Evolutionary conservation across 2,329 filamentous ascomycete genomes (phyloP).

Genomic region (Aspergillus fischeri): DNA sequence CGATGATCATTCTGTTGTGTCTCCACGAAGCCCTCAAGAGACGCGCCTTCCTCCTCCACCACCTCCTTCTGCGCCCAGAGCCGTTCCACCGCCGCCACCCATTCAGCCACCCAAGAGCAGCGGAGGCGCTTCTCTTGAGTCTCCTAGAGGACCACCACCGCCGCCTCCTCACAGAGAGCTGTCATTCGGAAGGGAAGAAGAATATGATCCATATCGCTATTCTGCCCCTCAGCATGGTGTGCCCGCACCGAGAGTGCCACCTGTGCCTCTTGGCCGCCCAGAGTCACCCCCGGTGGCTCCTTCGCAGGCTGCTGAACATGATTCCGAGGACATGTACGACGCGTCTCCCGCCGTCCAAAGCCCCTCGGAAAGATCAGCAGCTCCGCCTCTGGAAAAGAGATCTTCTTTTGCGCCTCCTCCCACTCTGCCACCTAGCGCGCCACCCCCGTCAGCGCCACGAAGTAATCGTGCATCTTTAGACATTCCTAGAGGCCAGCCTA

Average conservation of each 20-base stretch:
- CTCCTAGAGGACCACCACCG: conserved; percentile 31
- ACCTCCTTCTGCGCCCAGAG: conserved; percentile 56
- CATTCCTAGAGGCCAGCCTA: conserved; percentile 50
- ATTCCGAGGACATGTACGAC: conserved; percentile 46
- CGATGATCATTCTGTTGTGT: conserved; percentile 51
- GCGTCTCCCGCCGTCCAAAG: conserved; percentile 38
- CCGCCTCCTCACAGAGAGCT: conserved; percentile 46
- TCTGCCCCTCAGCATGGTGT: conserved; percentile 33
- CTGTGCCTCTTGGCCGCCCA: conserved; percentile 16
- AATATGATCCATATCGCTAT: conserved; percentile 52
- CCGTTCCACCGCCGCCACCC: conserved; percentile 62
- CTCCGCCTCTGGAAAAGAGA: conserved; percentile 37
- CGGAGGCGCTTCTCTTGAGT: conserved; percentile 26
- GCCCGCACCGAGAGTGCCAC: conserved; percentile 24
- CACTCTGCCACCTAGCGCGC: conserved; percentile 34
- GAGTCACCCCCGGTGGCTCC: conserved; percentile 19
- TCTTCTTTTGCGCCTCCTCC: conserved; percentile 47
- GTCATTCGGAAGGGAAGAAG: conserved; percentile 48
- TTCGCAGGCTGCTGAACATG: conserved; percentile 28
- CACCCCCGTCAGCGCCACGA: conserved; percentile 43
- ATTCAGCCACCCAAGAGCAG: conserved; percentile 54
- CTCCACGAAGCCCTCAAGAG: conserved; percentile 39
- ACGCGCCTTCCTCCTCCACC: conserved; percentile 48
- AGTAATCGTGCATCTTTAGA: conserved; percentile 61
- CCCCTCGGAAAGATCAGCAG: conserved; percentile 27